Conservation (phyloP, 1,139 yeast species). For the Pichia sp. region DNA sequence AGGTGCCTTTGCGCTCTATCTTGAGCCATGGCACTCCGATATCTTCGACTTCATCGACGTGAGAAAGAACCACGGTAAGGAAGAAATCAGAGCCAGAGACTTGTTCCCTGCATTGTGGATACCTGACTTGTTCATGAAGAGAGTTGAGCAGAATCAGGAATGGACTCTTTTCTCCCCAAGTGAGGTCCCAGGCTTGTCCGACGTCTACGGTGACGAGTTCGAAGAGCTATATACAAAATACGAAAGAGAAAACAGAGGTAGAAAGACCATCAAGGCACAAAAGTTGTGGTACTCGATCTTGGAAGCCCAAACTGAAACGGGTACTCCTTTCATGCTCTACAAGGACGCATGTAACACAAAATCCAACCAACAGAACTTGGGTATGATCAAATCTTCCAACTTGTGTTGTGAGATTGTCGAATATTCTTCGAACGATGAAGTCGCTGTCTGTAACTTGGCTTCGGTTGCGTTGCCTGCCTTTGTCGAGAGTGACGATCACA, state of each 20-base stretch:
- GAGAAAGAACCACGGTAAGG: constrained; percentile 55
- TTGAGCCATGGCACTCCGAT: constrained; percentile 62
- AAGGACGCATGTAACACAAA: constrained; percentile 58
- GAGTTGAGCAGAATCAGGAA: constrained; percentile 49
- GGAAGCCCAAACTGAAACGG: constrained; percentile 61
- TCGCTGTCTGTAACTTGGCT: constrained; percentile 59
- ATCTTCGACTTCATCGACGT: constrained; percentile 49
- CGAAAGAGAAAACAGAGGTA: constrained; percentile 48
- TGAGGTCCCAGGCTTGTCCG: constrained; percentile 54
- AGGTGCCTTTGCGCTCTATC: constrained; percentile 57
- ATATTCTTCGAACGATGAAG: constrained; percentile 54
- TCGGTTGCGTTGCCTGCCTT: constrained; percentile 57
- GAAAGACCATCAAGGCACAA: constrained; percentile 50
- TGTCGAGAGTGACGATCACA: constrained; percentile 40
- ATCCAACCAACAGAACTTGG: constrained; percentile 57
- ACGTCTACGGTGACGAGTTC: constrained; percentile 53
- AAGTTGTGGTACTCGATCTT: constrained; percentile 55
- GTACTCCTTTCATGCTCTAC: constrained; percentile 59
- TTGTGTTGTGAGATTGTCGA: constrained; percentile 62
- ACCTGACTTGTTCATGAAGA: constrained; percentile 57
- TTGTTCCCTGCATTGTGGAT: constrained; percentile 57
- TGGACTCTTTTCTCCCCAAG: constrained; percentile 60
- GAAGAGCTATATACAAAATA: constrained; percentile 45
- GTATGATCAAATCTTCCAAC: constrained; percentile 56
- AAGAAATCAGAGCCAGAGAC: constrained; percentile 53